Percentiles rank a stretch among this genome's conserved stretches.
These are phyloP conservation scores for Trypanosoma boissoni DNA, from an alignment of 208 protist genomes.

Conservation along the genomic window DNA sequence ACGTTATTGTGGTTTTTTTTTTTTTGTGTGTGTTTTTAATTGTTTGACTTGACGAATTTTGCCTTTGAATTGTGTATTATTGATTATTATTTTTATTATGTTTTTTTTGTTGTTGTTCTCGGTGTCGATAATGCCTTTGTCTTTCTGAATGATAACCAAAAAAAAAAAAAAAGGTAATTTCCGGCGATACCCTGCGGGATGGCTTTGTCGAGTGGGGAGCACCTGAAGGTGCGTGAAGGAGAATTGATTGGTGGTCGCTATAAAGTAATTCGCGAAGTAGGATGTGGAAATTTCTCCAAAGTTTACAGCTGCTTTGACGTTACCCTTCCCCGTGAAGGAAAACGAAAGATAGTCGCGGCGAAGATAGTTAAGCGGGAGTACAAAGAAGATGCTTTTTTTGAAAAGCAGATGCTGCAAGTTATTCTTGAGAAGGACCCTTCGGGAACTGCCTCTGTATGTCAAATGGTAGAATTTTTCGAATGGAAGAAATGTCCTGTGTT, in stretches of 20 bases:
- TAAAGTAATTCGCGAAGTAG: slow-evolving; percentile 58
- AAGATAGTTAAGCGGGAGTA: slow-evolving; percentile 87
- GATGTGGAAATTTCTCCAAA: slow-evolving; percentile 82
- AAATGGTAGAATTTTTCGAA: slow-evolving; percentile 79
- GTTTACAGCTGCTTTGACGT: slow-evolving; percentile 70
- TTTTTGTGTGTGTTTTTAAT: not conserved
- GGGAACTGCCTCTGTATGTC: slow-evolving; percentile 36
- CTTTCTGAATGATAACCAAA: not conserved
- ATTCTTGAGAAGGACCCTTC: slow-evolving; percentile 48
- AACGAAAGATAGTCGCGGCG: slow-evolving; percentile 44
- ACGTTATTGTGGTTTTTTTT: not conserved
- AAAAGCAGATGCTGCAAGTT: slow-evolving; percentile 70
- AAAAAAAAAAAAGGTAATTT: slow-evolving; percentile 16
- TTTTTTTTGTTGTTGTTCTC: slow-evolving; percentile 3
- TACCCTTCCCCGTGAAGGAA: slow-evolving; percentile 8
- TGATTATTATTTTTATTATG: not conserved
- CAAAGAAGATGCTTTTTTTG: slow-evolving; percentile 68
- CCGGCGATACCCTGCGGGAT: slow-evolving; percentile 11
- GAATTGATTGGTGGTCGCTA: slow-evolving; percentile 59
- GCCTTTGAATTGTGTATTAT: slow-evolving; percentile 1
- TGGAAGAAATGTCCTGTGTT: slow-evolving; percentile 69
- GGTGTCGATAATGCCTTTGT: too few species aligned
- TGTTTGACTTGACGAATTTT: slow-evolving; percentile 2
- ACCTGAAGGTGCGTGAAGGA: slow-evolving; percentile 51
- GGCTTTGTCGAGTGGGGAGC: slow-evolving; percentile 44